Percentiles rank a stretch among this genome's conserved stretches.
Evolutionary conservation across 148 eudicot genomes (phyloP).

Genomic region (Camellia lanceoleosa): DNA sequence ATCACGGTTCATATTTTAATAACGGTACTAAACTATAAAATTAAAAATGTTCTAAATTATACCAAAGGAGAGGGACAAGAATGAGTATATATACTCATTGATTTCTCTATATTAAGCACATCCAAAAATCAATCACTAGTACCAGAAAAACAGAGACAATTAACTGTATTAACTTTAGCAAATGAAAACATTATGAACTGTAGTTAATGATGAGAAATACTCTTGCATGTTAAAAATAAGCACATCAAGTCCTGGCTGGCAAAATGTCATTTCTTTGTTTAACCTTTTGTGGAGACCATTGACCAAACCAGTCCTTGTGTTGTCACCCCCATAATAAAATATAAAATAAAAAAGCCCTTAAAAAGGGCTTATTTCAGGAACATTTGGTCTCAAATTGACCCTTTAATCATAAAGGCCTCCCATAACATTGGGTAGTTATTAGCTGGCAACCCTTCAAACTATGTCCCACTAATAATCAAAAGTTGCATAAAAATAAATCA

Average conservation of each 20-base stretch:
- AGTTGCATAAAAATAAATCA: background rate
- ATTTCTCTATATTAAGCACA: too few species aligned
- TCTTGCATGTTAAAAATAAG: background rate
- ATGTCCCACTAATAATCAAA: slow-evolving; percentile 8
- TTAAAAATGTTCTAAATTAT: too few species aligned
- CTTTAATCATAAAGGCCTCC: background rate
- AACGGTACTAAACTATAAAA: too few species aligned
- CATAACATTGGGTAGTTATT: slow-evolving; percentile 5
- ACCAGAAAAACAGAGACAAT: too few species aligned
- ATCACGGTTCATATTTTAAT: too few species aligned
- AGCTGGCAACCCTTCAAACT: slow-evolving; percentile 19
- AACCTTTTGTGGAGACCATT: background rate
- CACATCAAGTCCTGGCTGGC: background rate
- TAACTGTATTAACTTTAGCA: too few species aligned
- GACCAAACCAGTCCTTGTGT: background rate
- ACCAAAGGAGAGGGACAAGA: too few species aligned
- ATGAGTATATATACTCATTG: too few species aligned
- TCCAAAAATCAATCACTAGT: too few species aligned
- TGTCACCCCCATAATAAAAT: background rate
- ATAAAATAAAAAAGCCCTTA: background rate
- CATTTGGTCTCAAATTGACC: slow-evolving; percentile 1
- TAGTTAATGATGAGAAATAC: too few species aligned
- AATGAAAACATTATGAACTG: too few species aligned
- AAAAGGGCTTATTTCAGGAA: background rate
- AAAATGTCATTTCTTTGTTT: background rate